A percentile compares a stretch with the other conserved stretches of the same genome.
Conservation (phyloP, 257 asterid species). For the Striga asiatica region DNA sequence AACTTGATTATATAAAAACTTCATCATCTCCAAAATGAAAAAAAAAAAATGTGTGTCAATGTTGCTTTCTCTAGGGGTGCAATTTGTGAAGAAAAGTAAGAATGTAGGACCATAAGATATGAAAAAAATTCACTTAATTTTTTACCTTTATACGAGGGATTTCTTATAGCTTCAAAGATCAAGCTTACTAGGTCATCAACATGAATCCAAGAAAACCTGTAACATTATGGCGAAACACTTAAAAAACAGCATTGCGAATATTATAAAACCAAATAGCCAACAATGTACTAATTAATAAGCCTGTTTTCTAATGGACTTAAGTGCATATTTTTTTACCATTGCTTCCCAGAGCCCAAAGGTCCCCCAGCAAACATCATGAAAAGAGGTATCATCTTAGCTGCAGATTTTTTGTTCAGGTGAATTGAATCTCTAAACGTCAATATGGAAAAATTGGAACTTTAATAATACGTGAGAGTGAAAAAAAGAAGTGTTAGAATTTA, state of each 20-base stretch:
- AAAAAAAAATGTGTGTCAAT: no score
- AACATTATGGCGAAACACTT: neutral
- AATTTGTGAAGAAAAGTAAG: no score
- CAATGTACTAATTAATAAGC: neutral
- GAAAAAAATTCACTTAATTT: neutral
- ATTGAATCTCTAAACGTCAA: neutral
- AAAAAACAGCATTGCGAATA: neutral
- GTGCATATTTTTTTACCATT: conserved; percentile 62
- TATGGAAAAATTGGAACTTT: neutral
- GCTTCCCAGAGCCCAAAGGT: conserved; percentile 89
- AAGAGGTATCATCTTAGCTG: conserved; percentile 94
- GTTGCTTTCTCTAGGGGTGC: no score
- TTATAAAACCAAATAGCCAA: neutral
- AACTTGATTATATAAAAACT: neutral
- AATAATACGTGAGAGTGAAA: neutral
- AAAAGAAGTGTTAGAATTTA: conserved; percentile 7
- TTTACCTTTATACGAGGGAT: conserved; percentile 69
- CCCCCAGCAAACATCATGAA: conserved; percentile 97
- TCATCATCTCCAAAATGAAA: neutral
- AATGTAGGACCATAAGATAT: no score
- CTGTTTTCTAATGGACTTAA: neutral
- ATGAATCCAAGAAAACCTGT: conserved; percentile 98
- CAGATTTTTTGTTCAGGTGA: neutral
- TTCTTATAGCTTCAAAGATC: conserved; percentile 72
- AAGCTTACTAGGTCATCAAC: conserved; percentile 70